Conservation (phyloP, 257 asterid species). For the Ilex asprella region DNA sequence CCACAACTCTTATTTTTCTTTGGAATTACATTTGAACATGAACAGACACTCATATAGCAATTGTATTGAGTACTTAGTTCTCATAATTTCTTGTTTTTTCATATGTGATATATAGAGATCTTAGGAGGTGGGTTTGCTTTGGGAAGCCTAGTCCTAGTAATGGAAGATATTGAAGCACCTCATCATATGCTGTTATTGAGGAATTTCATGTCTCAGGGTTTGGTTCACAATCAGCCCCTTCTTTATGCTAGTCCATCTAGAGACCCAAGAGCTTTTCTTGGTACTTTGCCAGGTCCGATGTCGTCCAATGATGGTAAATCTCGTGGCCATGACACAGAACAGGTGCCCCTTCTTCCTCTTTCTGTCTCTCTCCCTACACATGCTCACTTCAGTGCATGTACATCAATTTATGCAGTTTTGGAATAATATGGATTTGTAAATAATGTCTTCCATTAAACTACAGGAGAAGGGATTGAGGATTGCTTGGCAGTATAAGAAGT, state of each 20-base stretch:
- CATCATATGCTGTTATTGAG: constrained; percentile 96
- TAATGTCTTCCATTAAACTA: constrained; percentile 2
- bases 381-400: not conserved
- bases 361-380: not conserved
- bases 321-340: constrained; percentile 50
- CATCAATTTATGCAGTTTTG: not conserved
- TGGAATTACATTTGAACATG: not conserved
- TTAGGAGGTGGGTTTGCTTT: constrained; percentile 85
- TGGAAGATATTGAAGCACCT: constrained; percentile 96
- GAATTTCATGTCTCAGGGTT: constrained; percentile 96
- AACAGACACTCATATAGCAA: no score
- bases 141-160: constrained; percentile 87
- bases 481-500: constrained; percentile 98
- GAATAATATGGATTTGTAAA: constrained; percentile 4
- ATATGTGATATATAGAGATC: constrained; percentile 44
- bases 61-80: not conserved
- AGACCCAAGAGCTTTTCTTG: constrained; percentile 90
- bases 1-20: not conserved
- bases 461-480: constrained; percentile 91
- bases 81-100: not conserved
- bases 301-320: constrained; percentile 68
- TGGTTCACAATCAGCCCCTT: constrained; percentile 79
- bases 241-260: constrained; percentile 83
- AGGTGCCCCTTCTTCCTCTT: constrained; percentile 39
- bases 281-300: constrained; percentile 73